Base-by-base conservation (phyloP, 75 land plant genomes). In the Azolla pinnata region DNA sequence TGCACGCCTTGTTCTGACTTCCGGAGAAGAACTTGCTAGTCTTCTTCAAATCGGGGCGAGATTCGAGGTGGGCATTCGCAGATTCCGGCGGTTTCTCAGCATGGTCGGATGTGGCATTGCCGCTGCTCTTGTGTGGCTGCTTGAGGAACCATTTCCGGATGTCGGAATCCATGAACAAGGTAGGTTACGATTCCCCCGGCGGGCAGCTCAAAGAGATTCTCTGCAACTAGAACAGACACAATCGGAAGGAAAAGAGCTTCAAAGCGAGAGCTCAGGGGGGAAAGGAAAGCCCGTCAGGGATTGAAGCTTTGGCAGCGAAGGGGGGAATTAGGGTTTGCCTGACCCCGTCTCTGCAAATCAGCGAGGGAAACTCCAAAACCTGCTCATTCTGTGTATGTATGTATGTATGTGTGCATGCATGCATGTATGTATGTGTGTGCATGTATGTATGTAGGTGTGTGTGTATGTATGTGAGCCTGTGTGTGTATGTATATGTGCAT, bases 61-160 rank as follows among this genome's bases (percentile, higher is more conserved):
- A 74, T 55, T 54, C 42, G 31, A 12, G 33, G 19, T n/a, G n/a
- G n/a, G n/a, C n/a, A n/a, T n/a, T n/a, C n/a, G n/a, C n/a, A n/a
- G n/a, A n/a, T n/a, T n/a, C n/a, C n/a, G n/a, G n/a, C n/a, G n/a
- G n/a, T n/a, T n/a, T n/a, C n/a, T n/a, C n/a, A n/a, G n/a, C n/a
- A n/a, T 46, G 10, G 23, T 46, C 29, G 28, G 59, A 4, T 12
- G 65, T 38, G 44, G 66, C 72, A 53, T 70, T 71, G 12, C 63
- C 67, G 28, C 5, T 21, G 31, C 44, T 56, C 58, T 84, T 78
- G 42, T 73, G 81, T 56, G 84, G 92, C 42, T 78, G 72, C 65
- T 90, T 90, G 79, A 87, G 48, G 31, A 90, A 86, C 96, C 86
- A 83, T 63, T 69, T 76, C 35, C 86, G 75, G 28, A 83, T 75